Evolutionary conservation across 306 rosid species (phyloP).

Genomic region (Cicer cuneatum): DNA sequence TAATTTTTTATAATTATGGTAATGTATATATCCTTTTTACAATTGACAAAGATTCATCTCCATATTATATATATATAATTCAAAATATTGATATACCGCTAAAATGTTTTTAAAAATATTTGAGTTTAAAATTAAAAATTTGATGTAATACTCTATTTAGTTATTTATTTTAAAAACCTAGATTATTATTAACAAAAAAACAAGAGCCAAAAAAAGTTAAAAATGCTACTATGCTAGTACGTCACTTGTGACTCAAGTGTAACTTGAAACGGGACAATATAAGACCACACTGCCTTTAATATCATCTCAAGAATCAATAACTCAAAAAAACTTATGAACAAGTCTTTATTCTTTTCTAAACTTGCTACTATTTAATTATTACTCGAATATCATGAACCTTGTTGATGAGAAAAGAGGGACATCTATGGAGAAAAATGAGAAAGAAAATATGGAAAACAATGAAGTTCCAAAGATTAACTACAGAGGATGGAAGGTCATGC

Average conservation of each 20-base stretch:
- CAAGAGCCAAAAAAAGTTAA: background rate
- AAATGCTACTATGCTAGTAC: background rate
- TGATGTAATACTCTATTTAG: no score
- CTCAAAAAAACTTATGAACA: background rate
- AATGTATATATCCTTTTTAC: no score
- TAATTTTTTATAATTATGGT: no score
- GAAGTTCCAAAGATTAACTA: conserved; percentile 51
- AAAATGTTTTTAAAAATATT: background rate
- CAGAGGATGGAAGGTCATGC: conserved; percentile 93
- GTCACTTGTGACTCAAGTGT: background rate
- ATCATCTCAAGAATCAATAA: conserved; percentile 11
- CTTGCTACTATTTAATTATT: conserved; percentile 1
- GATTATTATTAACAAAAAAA: no score
- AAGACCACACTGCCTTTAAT: conserved; percentile 20
- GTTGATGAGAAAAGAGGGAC: background rate
- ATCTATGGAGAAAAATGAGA: conserved; percentile 46
- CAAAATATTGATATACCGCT: background rate
- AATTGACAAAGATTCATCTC: no score
- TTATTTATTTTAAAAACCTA: no score
- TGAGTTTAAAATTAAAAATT: no score
- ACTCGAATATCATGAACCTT: background rate
- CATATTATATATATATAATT: no score
- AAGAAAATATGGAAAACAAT: conserved; percentile 44
- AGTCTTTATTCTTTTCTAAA: conserved; percentile 20
- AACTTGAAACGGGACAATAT: background rate